Evolutionary conservation across 1,284 basidiomycete species (phyloP), one percentile per base, ranked within the genome.

Genomic region (Cerioporus squamosus): DNA sequence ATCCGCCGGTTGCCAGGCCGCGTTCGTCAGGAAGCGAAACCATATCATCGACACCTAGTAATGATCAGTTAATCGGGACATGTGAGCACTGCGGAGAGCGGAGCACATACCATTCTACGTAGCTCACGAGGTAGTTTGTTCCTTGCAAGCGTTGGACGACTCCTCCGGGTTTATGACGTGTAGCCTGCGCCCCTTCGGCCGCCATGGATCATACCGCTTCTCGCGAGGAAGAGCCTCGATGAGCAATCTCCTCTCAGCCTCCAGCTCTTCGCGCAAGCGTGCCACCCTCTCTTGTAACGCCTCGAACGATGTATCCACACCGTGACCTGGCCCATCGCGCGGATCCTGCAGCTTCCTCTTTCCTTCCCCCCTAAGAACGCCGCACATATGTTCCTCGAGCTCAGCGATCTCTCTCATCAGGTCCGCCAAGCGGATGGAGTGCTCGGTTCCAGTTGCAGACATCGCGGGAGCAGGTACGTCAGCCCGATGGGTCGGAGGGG

Each of bases 381-480:
- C 48, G n/a, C 53, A 54, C 36, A 64, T 49, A 15, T 23, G 23
- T 15, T 20, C 20, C 57, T 64, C 62, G 24, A 64, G 48, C 23
- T 39, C 52, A 22, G 44, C 18, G n/a, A 64, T 61, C 43, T 64
- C 50, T 29, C 49, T 40, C 10, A 42, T 55, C 26, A 64, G 51
- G 5, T 54, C 62, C 15, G 44, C 26, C 26, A 61, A 49, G 24
- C 59, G 62, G 15, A 54, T 6, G 15, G 62, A 64, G 18, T 55
- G 51, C 17, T 59, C 62, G 14, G 62, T 61, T 20, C 56, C 54
- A 0, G 59, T 59, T n/a, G 49, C 54, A 20, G 62, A 60, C 10
- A 64, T 42, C n/a, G 62, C 59, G 8, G 59, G 54, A 10, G 44
- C 54, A 1, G 62, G 62, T 6, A 64, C 59, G 45, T 64, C 62